Evolutionary conservation across 345 rosid species (phyloP), one percentile per base, ranked within the genome.

Genomic region (Lepidium sativum): DNA sequence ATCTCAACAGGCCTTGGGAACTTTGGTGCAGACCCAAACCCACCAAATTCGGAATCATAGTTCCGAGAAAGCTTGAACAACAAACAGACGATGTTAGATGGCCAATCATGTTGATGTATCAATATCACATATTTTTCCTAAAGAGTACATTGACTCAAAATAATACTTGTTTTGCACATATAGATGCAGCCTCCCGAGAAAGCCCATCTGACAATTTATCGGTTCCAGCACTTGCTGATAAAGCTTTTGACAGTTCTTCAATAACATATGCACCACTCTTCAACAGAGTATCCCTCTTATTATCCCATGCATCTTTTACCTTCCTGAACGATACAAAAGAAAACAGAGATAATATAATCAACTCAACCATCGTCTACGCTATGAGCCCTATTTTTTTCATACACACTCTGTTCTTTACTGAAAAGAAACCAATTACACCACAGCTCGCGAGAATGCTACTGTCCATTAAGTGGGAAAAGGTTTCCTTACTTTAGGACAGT

Each of bases 1-100:
- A 86, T 79, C 83, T 92, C 98, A 20, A 92, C 98, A 33, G 98
- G 98, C 60, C 97, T 82, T 6, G 97, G 98, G 80, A 92, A 92
- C 81, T 92, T 92, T 9, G 98, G 97, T 9, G 96, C 91, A 62
- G 89, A 81, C 74, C 98, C 98, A 82, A 92, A 92, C 29, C 98
- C 98, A 60, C 94, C 97, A 41, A 43, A 83, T 68, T 54, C 49
- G 2, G 89, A 75, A 72, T 92, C 98, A 45, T 84, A 92, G 72
- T 79, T 86, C 41, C 63, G 60, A 16, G 96, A 87, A 69, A 92
- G 88, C 98, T 92, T 80, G 59, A 72, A 70, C 40, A 71, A 27
- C 60, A 71, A 32, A 71, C 47, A 63, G 29, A 56, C 3, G 16
- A n/a, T 21, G 43, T 71, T 47, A 71, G 15, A 63, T 54, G 40